These are phyloP conservation scores for Melanogaster broomeanus DNA, from an alignment of 768 basidiomycete genomes.

Conservation along the genomic window DNA sequence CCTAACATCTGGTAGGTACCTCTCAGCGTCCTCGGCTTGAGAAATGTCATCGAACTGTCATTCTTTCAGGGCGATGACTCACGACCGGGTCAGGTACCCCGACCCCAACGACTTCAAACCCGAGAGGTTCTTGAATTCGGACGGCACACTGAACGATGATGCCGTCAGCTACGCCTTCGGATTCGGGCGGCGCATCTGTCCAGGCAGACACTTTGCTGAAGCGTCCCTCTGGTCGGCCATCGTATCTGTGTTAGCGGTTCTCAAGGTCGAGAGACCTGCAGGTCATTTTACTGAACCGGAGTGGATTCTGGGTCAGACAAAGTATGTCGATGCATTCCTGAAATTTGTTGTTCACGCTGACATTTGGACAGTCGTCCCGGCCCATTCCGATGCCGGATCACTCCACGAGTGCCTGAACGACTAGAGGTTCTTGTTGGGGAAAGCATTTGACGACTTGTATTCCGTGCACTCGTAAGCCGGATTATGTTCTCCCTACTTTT, in stretches of 20 bases:
- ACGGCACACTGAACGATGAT: neutral
- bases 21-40: neutral
- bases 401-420: neutral
- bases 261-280: neutral
- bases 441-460: neutral
- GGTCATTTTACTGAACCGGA: neutral
- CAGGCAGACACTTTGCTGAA: slow-evolving; percentile 3
- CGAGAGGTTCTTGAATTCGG: slow-evolving; percentile 31
- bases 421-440: neutral
- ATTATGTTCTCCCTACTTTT: neutral
- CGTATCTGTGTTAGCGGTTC: neutral
- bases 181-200: slow-evolving; percentile 7
- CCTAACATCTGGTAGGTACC: slow-evolving; percentile 30
- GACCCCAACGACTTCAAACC: slow-evolving; percentile 39
- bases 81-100: slow-evolving; percentile 33
- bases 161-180: slow-evolving; percentile 1
- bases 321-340: neutral
- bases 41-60: neutral
- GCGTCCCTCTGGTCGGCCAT: slow-evolving; percentile 6
- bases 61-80: slow-evolving; percentile 36
- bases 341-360: neutral
- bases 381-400: neutral
- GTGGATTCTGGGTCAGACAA: neutral
- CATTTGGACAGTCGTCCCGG: neutral
- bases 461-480: neutral